phyloP scores from a whole-genome alignment of 768 basidiomycete genomes.

The Naganishia randhawae region DNA sequence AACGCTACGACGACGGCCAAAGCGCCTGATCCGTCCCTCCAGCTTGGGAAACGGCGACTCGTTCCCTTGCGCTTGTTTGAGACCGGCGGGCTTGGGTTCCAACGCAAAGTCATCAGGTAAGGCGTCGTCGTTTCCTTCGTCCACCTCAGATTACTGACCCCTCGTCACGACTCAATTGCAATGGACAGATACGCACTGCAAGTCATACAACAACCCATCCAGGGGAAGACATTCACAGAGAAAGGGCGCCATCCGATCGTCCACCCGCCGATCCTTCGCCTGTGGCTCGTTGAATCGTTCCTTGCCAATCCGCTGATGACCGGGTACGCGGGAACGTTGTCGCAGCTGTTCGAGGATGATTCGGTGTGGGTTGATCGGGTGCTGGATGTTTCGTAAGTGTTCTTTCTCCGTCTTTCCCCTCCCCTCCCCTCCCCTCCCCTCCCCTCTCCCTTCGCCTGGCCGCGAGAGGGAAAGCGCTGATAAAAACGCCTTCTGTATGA shows the following conservation, averaged over 20 bases:
- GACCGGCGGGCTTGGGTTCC: neutral
- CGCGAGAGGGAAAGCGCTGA: neutral
- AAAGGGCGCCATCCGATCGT: constrained; percentile 13
- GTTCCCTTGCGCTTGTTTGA: neutral
- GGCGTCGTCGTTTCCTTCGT: neutral
- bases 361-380: neutral
- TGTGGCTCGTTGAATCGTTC: neutral
- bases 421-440: neutral
- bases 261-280: neutral
- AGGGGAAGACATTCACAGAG: constrained; percentile 12
- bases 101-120: neutral
- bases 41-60: neutral
- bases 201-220: constrained; percentile 8
- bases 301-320: neutral
- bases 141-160: neutral
- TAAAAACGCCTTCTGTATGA: neutral
- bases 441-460: neutral
- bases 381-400: constrained; percentile 7
- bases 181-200: constrained; percentile 1
- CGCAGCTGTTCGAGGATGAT: constrained; percentile 12
- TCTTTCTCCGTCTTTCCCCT: too few relatives aligned
- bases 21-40: neutral
- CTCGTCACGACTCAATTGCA: neutral
- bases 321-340: neutral
- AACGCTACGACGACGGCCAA: neutral